Evolutionary conservation across 345 rosid species (phyloP).

Genomic region (Sonneratia alba): DNA sequence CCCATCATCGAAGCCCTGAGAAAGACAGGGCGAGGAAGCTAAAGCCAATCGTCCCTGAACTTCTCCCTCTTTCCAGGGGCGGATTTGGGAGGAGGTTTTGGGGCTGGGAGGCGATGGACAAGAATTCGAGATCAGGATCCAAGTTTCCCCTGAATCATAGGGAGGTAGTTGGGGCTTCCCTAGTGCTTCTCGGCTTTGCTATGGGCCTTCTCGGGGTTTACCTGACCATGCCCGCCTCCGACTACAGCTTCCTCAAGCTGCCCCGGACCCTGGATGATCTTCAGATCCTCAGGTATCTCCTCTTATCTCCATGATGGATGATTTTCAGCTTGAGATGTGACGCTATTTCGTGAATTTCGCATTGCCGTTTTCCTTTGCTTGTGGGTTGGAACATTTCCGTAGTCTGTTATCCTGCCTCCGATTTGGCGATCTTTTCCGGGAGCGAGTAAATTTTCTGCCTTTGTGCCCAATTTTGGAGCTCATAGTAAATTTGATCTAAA

Average conservation of each 20-base stretch:
- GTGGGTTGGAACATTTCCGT: neutral
- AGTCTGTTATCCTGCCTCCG: neutral
- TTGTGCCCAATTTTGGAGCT: neutral
- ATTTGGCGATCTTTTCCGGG: neutral
- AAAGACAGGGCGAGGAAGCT: neutral
- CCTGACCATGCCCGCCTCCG: constrained; percentile 81
- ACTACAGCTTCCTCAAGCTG: constrained; percentile 90
- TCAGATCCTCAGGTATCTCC: constrained; percentile 70
- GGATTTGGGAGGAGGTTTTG: constrained; percentile 18
- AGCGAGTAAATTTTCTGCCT: neutral
- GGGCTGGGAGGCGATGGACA: constrained; percentile 9
- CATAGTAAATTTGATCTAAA: neutral
- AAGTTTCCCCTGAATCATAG: constrained; percentile 46
- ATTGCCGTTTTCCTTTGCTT: no score
- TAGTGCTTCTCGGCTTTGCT: constrained; percentile 49
- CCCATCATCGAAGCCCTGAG: neutral
- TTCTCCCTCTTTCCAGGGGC: constrained; percentile 7
- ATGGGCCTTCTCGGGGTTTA: constrained; percentile 57
- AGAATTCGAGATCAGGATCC: constrained; percentile 10
- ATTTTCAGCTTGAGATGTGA: neutral
- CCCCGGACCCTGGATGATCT: constrained; percentile 84
- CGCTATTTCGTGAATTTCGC: neutral
- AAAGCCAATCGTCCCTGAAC: neutral
- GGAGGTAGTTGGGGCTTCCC: constrained; percentile 55
- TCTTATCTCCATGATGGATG: neutral